Base-by-base conservation (phyloP, 306 rosid species). In the Sindora glabra region DNA sequence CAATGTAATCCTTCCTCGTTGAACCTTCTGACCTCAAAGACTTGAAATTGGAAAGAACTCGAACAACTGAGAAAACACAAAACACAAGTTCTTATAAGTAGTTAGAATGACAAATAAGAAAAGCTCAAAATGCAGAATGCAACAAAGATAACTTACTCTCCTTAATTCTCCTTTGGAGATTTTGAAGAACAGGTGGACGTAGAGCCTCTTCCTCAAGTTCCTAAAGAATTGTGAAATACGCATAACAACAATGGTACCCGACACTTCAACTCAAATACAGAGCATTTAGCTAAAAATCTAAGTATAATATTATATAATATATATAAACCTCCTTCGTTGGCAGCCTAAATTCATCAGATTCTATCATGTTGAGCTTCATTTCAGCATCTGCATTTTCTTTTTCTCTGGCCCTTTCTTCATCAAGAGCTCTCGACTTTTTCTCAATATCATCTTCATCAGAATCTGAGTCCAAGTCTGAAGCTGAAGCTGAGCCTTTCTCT, bases 31-130 rank as follows among this genome's bases (percentile, higher is more conserved):
- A 84, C 77, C 86, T 89, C 87, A 94, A 64, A 34, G 77, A 64
- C 81, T 86, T 89, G 48, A 94, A 94, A 77, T 94, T 94, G 11
- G 99, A 68, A 51, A 94, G 94, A 54, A 86, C 94, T 3, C 99
- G 95, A 68, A 77, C 89, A 71, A 89, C 97, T 86, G 48, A 22
- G 60, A 45, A 46, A 52, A 48, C 6, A 46, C 6, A 66, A 41
- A 48, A 52, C 14, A 10, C 15, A 24, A 46, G 52, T 48, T n/a
- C n/a, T n/a, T n/a, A n/a, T n/a, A n/a, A n/a, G 6, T 29, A 36
- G 24, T 23, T 48, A 59, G 45, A 44, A 48, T 25, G 23, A 53
- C 24, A 5, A 59, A 33, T 5, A 25, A 39, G 23, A 53, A 38
- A 67, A 15, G 10, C 17, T 15, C 19, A 38, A 44, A n/a, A 27